Conservation (phyloP, 2,329 filamentous ascomycete species). For the Aspergillus sp. region DNA sequence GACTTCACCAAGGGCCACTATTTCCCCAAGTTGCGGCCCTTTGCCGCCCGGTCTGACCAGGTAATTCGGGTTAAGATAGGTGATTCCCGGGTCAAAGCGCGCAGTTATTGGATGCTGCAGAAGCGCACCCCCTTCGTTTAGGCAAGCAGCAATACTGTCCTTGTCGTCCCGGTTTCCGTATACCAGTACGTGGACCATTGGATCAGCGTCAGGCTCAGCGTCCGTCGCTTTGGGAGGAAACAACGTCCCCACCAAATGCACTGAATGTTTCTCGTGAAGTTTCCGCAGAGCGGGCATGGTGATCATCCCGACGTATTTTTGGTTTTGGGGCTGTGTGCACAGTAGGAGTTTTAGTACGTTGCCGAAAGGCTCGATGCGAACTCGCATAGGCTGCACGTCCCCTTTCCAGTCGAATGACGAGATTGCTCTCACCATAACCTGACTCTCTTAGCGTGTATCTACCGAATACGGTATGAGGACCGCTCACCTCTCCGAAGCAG, state of each 20-base stretch:
- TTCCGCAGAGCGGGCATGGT: not conserved
- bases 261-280: not conserved
- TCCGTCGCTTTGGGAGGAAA: not conserved
- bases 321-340: not conserved
- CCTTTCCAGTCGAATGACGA: not conserved
- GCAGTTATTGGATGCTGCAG: slow-evolving; percentile 2
- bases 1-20: not conserved
- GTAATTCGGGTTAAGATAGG: slow-evolving; percentile 6
- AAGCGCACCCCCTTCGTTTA: not conserved
- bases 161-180: not conserved
- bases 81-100: not conserved
- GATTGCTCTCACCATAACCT: not conserved
- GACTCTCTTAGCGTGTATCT: not conserved
- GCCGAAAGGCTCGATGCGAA: not conserved
- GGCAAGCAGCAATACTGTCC: not conserved
- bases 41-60: not conserved
- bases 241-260: not conserved
- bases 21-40: not conserved
- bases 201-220: not conserved
- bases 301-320: not conserved
- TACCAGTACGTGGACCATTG: not conserved
- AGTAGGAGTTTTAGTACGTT: not conserved
- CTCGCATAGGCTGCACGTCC: not conserved
- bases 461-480: not conserved
- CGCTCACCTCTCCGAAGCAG: slow-evolving; percentile 9